phyloP scores from a whole-genome alignment of 306 rosid genomes.

The Prinsepia uniflora region DNA sequence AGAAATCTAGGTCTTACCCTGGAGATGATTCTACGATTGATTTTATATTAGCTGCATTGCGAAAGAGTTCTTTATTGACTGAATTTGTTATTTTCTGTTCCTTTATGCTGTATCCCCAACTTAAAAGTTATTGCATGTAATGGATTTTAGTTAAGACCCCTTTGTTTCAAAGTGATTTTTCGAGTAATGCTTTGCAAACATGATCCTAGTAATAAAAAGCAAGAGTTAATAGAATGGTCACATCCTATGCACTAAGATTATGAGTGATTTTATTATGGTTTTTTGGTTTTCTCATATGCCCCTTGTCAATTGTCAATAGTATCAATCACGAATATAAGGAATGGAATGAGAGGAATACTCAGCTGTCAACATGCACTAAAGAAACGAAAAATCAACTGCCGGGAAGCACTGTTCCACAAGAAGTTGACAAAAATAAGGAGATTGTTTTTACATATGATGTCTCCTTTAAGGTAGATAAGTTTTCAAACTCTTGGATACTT shows the following conservation, averaged over 20 bases:
- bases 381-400: slow-evolving; percentile 81
- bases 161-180: background rate
- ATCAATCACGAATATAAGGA: slow-evolving; percentile 81
- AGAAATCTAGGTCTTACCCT: background rate
- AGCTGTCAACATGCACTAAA: slow-evolving; percentile 80
- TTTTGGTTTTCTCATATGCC: background rate
- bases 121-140: background rate
- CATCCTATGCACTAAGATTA: slow-evolving; percentile 14
- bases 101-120: background rate
- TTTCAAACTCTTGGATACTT: slow-evolving; percentile 14
- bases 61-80: background rate
- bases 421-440: slow-evolving; percentile 75
- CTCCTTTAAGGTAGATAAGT: slow-evolving; percentile 67
- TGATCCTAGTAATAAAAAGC: background rate
- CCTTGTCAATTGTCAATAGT: slow-evolving; percentile 51
- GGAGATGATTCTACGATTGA: background rate
- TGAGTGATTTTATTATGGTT: slow-evolving; percentile 8
- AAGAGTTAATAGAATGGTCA: background rate
- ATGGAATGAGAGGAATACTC: slow-evolving; percentile 81
- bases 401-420: slow-evolving; percentile 86
- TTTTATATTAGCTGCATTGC: background rate
- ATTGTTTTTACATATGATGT: slow-evolving; percentile 92
- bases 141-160: background rate
- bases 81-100: background rate
- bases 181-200: background rate